phyloP scores from a whole-genome alignment of 441 rosid genomes.

The Capsella rubella region DNA sequence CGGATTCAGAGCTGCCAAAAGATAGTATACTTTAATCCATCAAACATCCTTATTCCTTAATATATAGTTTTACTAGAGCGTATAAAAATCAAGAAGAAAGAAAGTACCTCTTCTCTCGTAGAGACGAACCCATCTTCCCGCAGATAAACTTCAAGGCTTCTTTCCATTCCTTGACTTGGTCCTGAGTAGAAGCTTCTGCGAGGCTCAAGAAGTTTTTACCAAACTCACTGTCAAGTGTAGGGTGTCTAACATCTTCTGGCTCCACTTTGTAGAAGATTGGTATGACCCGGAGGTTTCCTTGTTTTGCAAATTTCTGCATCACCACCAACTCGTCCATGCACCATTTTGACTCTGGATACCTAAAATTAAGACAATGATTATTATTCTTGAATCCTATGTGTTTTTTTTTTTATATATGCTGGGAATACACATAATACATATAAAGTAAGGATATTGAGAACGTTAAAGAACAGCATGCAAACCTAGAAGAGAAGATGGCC shows the following conservation, averaged over 20 bases:
- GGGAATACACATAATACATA: no score
- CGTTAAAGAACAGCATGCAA: neutral
- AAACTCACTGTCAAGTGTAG: neutral
- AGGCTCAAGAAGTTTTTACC: neutral
- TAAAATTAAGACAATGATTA: neutral
- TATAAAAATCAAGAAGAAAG: neutral
- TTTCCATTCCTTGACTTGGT: neutral
- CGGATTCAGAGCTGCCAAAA: slow-evolving; percentile 17
- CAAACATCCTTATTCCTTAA: neutral
- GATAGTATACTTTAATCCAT: neutral
- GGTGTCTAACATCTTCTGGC: neutral
- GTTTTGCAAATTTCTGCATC: neutral
- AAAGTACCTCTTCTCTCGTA: neutral
- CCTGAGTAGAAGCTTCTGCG: neutral
- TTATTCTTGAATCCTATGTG: neutral
- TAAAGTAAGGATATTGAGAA: no score
- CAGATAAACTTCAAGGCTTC: neutral
- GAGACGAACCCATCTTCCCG: neutral
- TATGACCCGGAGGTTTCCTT: slow-evolving; percentile 11
- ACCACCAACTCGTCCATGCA: slow-evolving; percentile 19
- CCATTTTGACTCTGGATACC: slow-evolving; percentile 9
- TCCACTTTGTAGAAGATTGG: slow-evolving; percentile 17
- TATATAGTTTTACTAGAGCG: neutral
- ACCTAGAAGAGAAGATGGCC: slow-evolving; percentile 12
- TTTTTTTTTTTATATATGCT: no score